These are phyloP conservation scores for Apocynum venetum DNA, from an alignment of 257 asterid species.

Conservation along the genomic window DNA sequence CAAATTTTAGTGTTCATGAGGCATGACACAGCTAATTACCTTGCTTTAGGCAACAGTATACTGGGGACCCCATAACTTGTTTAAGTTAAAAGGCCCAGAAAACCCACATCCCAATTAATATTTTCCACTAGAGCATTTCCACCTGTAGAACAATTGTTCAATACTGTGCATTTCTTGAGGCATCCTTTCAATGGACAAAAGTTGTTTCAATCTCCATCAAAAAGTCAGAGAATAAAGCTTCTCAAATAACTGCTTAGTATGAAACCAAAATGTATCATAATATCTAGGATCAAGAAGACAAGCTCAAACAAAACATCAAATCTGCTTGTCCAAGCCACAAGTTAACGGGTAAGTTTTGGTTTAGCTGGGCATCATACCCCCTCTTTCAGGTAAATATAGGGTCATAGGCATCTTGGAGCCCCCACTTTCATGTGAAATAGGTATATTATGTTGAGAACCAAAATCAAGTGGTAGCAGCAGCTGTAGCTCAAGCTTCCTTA, in stretches of 20 bases:
- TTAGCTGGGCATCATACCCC: not conserved
- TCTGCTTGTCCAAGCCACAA: not conserved
- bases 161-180: not conserved
- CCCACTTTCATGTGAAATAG: not conserved
- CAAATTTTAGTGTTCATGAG: no score
- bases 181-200: not conserved
- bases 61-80: no score
- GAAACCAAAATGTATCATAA: no score
- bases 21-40: no score
- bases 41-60: no score
- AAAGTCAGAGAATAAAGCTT: not conserved
- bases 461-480: no score
- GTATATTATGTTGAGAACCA: no score
- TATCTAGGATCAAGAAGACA: not conserved
- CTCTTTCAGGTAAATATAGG: not conserved
- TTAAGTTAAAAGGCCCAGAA: no score
- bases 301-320: not conserved
- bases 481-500: not conserved
- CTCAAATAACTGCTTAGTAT: not conserved
- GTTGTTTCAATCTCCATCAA: not conserved
- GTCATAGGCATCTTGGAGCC: not conserved
- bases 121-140: not conserved
- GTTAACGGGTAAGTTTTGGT: not conserved
- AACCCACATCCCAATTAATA: not conserved
- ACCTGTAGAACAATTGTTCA: no score